phyloP scores from a whole-genome alignment of 78 protist species.

The Dictyostelium brefeldianum region DNA sequence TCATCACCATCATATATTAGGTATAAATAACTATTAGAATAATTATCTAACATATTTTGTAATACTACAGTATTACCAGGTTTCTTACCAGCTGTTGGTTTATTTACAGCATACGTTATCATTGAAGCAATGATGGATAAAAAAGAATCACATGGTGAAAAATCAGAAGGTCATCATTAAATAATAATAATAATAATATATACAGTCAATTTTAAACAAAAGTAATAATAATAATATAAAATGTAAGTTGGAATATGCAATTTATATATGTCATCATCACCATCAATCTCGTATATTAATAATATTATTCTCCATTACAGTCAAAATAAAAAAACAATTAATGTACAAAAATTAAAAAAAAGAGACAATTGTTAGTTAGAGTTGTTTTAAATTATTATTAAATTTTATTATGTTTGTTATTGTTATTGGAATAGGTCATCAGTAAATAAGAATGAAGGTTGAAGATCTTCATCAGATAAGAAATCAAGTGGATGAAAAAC shows the following conservation, averaged over 20 bases:
- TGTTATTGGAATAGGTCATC: slow-evolving; percentile 79
- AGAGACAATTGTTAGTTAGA: neutral
- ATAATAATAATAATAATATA: neutral
- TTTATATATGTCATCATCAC: neutral
- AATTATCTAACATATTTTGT: no score
- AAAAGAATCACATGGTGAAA: neutral
- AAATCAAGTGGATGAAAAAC: slow-evolving; percentile 70
- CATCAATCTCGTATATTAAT: neutral
- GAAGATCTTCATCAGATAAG: slow-evolving; percentile 59
- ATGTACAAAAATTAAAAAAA: neutral
- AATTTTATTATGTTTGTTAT: neutral
- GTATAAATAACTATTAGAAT: no score
- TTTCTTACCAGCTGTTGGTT: slow-evolving; percentile 69
- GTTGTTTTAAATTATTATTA: neutral
- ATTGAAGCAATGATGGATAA: slow-evolving; percentile 12
- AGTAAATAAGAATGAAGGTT: slow-evolving; percentile 67
- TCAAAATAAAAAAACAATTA: neutral
- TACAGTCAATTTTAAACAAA: neutral
- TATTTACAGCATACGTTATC: slow-evolving; percentile 49
- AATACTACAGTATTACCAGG: slow-evolving; percentile 41
- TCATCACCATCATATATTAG: no score
- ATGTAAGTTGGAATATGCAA: no score
- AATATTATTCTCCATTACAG: neutral
- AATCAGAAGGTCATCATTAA: neutral
- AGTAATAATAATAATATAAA: neutral